Conservation (phyloP, 495 filamentous ascomycete genomes). For the Xylaria sp. region DNA sequence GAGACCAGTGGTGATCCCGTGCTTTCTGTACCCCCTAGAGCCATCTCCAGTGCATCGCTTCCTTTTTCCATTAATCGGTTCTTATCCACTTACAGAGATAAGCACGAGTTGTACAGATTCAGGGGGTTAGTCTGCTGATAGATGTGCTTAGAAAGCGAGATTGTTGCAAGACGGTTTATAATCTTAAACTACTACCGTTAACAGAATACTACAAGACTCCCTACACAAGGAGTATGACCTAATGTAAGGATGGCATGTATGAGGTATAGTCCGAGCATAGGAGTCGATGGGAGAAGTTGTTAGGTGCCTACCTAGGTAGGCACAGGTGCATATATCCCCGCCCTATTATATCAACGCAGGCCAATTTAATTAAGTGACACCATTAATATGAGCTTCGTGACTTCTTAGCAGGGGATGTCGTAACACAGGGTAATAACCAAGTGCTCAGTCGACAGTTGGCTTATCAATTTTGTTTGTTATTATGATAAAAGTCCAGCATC, state of each 20-base stretch:
- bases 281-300: not conserved
- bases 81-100: too few species aligned
- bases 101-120: not conserved
- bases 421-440: conserved; percentile 1
- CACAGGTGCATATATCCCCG: not conserved
- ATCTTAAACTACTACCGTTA: not conserved
- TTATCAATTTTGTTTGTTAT: not conserved
- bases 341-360: not conserved
- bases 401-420: conserved; percentile 1
- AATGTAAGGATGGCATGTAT: not conserved
- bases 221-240: not conserved
- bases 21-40: not conserved
- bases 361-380: conserved; percentile 9
- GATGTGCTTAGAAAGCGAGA: not conserved
- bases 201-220: not conserved
- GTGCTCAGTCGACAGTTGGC: not conserved
- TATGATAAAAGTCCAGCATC: not conserved
- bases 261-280: not conserved
- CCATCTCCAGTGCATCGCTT: not conserved
- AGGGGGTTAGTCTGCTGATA: not conserved
- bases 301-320: not conserved
- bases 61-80: not conserved
- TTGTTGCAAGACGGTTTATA: not conserved
- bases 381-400: not conserved
- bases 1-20: not conserved